Evolutionary conservation across 257 asterid species (phyloP), one percentile per base, ranked within the genome.

Genomic region (Plantago major): DNA sequence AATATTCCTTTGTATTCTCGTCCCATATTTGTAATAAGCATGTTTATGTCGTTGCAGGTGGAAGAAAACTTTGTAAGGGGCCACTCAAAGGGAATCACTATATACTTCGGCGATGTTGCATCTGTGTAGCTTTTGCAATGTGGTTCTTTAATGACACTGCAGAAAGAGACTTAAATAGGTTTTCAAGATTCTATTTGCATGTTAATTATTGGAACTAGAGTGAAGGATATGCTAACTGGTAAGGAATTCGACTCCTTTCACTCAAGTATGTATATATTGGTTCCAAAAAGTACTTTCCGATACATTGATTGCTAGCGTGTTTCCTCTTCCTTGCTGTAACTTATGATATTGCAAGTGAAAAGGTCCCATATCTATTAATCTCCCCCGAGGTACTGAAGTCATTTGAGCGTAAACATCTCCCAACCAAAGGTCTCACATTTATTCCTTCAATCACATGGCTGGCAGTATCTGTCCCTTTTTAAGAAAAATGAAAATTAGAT

Each of bases 11-110:
- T 8, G 40, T 0, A 60, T 43, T 42, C 33, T 17, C 7, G 14
- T 42, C n/a, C 18, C 18, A n/a, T 43, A 10, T 28, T 33, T 40
- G 13, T 30, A 14, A 30, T 33, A 55, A 58, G 37, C 22, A 28
- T 55, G 18, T 16, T 63, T 17, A 19, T 71, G 50, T 59, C 26
- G 37, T n/a, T 66, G 68, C 84, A 89, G 97, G 69, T 89, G 28
- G 95, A 86, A 73, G 84, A 73, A 71, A 86, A 82, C 67, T 64
- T 51, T 52, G 81, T 84, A 63, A 62, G 70, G 42, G 87, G 81
- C 37, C 47, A 46, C 6, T 49, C 76, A 44, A 86, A 89, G 80
- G 95, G 84, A 52, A 65, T 82, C 62, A 84, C 94, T 0, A 73
- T 77, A 30, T 89, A 81, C 67, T 89, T 86, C 64, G 91, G 89